Evolutionary conservation across 345 rosid species (phyloP).

Genomic region (Sapria himalayana): DNA sequence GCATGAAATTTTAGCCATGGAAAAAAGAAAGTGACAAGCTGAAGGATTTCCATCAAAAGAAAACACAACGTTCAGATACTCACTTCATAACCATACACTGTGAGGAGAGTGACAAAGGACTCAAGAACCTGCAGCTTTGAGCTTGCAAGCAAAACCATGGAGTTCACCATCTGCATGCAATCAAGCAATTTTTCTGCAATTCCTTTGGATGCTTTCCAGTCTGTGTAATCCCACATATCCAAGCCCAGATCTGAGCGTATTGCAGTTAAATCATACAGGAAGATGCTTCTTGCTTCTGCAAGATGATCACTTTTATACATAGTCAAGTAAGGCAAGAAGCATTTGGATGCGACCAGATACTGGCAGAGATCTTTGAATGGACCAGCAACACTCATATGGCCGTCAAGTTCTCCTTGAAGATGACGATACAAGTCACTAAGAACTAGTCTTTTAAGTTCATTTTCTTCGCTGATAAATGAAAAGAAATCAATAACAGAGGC

Average conservation of each 20-base stretch:
- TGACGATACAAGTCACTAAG: constrained; percentile 63
- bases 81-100: constrained; percentile 37
- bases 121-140: constrained; percentile 44
- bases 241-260: constrained; percentile 35
- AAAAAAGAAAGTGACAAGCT: constrained; percentile 3
- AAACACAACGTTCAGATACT: constrained; percentile 19
- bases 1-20: too few relatives aligned
- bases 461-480: constrained; percentile 43
- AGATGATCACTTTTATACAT: constrained; percentile 13
- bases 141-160: constrained; percentile 36
- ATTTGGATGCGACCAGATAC: constrained; percentile 33
- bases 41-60: not conserved
- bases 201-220: constrained; percentile 49
- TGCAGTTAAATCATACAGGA: constrained; percentile 27
- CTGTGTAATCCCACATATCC: constrained; percentile 57
- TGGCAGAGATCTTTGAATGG: constrained; percentile 71
- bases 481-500: not conserved
- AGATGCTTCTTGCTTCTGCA: constrained; percentile 12
- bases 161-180: constrained; percentile 44
- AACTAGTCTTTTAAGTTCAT: constrained; percentile 39
- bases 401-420: constrained; percentile 75
- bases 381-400: constrained; percentile 59
- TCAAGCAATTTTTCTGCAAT: constrained; percentile 40
- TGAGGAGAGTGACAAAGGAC: constrained; percentile 39
- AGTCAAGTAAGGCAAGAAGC: constrained; percentile 30